A percentile compares a stretch with the other conserved stretches of the same genome.
These are phyloP conservation scores for Malassezia cuniculi DNA, from an alignment of 1,284 basidiomycete genomes.

Conservation along the genomic window DNA sequence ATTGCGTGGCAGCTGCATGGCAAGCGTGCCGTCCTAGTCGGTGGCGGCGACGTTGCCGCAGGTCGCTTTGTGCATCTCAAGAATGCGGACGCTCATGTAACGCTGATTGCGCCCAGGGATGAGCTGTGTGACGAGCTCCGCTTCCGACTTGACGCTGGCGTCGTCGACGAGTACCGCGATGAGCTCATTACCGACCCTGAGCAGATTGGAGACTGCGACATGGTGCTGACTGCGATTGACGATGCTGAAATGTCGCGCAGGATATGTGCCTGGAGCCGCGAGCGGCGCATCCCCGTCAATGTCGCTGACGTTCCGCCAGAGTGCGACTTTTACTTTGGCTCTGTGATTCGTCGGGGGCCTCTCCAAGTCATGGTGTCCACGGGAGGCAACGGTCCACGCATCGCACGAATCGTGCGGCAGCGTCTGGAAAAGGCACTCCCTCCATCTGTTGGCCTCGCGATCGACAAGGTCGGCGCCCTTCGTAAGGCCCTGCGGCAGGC, in stretches of 20 bases:
- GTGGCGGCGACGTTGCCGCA: slow-evolving; percentile 75
- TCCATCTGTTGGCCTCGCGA: slow-evolving; percentile 61
- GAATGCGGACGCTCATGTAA: slow-evolving; percentile 39
- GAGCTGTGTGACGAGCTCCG: slow-evolving; percentile 38
- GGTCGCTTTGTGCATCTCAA: slow-evolving; percentile 47
- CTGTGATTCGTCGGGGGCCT: slow-evolving; percentile 76
- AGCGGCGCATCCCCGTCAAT: slow-evolving; percentile 69
- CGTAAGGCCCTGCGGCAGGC: slow-evolving; percentile 57
- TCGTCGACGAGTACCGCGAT: slow-evolving; percentile 42
- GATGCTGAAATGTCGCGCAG: slow-evolving; percentile 58
- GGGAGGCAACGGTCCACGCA: slow-evolving; percentile 79
- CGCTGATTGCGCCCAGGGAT: slow-evolving; percentile 33
- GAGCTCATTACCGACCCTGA: slow-evolving; percentile 22
- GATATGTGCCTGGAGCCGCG: slow-evolving; percentile 63
- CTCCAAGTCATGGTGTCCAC: slow-evolving; percentile 93
- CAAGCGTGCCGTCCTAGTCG: slow-evolving; percentile 68
- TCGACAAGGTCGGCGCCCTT: slow-evolving; percentile 64
- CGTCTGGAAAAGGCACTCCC: slow-evolving; percentile 61
- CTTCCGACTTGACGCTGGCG: slow-evolving; percentile 25
- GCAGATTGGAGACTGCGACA: slow-evolving; percentile 52
- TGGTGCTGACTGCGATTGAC: slow-evolving; percentile 91
- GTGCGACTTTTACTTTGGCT: slow-evolving; percentile 98
- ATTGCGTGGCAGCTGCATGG: slow-evolving; percentile 74
- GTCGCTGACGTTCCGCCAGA: slow-evolving; percentile 77
- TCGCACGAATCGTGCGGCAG: slow-evolving; percentile 69